Percentiles rank a stretch among this genome's conserved stretches.
Conservation (phyloP, 2,329 filamentous ascomycete species). For the Talaromyces marneffei region DNA sequence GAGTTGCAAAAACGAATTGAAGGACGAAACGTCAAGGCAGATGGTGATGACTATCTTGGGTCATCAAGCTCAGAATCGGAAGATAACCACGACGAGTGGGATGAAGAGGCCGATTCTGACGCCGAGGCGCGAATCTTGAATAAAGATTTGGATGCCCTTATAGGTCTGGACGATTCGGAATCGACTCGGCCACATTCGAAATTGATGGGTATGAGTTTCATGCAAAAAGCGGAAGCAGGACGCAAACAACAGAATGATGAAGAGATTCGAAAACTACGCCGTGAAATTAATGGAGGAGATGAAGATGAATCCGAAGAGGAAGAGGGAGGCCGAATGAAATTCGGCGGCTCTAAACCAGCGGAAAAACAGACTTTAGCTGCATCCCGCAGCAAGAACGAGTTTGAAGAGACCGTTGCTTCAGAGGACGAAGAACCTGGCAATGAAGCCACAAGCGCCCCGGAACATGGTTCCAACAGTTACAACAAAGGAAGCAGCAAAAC, state of each 20-base stretch:
- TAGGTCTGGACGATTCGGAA: constrained; percentile 40
- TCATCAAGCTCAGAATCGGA: constrained; percentile 59
- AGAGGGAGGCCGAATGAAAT: constrained; percentile 59
- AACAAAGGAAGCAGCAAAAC: not conserved
- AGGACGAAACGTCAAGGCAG: constrained; percentile 60
- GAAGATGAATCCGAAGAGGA: constrained; percentile 45
- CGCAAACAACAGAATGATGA: constrained; percentile 76
- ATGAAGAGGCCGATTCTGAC: constrained; percentile 33
- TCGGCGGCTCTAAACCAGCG: constrained; percentile 30
- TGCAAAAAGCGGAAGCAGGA: constrained; percentile 79
- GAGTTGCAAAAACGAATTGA: constrained; percentile 75
- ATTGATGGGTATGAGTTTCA: constrained; percentile 84
- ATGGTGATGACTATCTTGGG: constrained; percentile 49
- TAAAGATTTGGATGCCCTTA: constrained; percentile 42
- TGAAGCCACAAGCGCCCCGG: not conserved
- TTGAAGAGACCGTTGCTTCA: constrained; percentile 55
- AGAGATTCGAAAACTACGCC: constrained; percentile 61
- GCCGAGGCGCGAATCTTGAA: constrained; percentile 31
- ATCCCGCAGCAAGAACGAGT: constrained; percentile 46
- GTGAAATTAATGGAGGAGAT: constrained; percentile 61
- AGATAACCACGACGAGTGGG: constrained; percentile 53
- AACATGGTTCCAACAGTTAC: not conserved
- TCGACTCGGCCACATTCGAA: constrained; percentile 52
- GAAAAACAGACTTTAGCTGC: constrained; percentile 25
- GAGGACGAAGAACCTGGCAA: constrained; percentile 36